Evolutionary conservation across 140 eudicot species (phyloP), one percentile per base, ranked within the genome.

Genomic region (Cichorium intybus): DNA sequence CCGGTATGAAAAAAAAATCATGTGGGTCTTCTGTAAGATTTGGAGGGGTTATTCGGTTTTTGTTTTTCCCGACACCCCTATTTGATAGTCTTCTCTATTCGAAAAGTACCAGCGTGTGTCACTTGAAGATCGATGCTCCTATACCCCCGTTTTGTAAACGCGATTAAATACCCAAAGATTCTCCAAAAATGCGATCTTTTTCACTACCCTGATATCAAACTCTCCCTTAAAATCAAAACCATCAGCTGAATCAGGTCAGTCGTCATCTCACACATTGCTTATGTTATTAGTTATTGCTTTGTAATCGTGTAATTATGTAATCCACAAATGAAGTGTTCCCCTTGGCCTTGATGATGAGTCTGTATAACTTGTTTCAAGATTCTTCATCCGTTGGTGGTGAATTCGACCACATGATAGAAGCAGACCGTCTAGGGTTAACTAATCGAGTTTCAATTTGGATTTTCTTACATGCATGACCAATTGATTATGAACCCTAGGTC

Each of bases 181-280:
- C 26, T 27, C n/a, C 51, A 62, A 63, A n/a, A 29, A 41, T 17
- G n/a, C 64, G 15, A 41, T 62, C 70, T 39, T 53, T 53, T 64
- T 43, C 65, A 54, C 53, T 6, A 54, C 71, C 56, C 45, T 31
- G 8, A 23, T 17, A 61, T 47, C 56, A 51, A 61, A 15, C 39
- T 20, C 45, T 57, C 35, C 21, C 24, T 41, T 41, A 43, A 53
- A 9, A 10, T 63, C 71, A 63, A 72, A 28, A 28, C 60, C 66
- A 72, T 55, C 21, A 22, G 17, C 60, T 43, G 28, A 72, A 72
- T 72, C 72, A 72, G 77, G 77, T 64, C 64, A 61, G 70, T 43
- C 26, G 10, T 10, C n/a, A n/a, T n/a, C n/a, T n/a, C n/a, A n/a
- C n/a, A n/a, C n/a, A n/a, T n/a, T 56, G 31, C 49, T 64, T 41